Evolutionary conservation across 495 filamentous ascomycete genomes (phyloP).

Genomic region (Daldinia decipiens): DNA sequence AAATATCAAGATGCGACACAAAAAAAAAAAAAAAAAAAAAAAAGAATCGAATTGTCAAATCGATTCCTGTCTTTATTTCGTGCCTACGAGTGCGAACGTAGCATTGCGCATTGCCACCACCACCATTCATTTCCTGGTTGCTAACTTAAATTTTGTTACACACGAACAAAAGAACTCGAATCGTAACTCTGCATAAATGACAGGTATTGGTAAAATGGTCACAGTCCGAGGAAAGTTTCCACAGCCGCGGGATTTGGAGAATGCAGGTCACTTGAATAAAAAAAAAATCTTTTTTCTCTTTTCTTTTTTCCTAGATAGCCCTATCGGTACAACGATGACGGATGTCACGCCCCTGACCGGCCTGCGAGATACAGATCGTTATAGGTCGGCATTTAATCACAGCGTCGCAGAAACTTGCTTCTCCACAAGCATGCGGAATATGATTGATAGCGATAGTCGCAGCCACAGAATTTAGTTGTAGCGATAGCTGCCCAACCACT

Average conservation of each 20-base stretch:
- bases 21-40: constrained; percentile 13
- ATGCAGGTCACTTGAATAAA: constrained; percentile 17
- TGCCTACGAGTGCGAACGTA: constrained; percentile 10
- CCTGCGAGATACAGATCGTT: constrained; percentile 21
- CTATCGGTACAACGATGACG: constrained; percentile 27
- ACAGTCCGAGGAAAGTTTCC: constrained; percentile 25
- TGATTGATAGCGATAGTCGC: constrained; percentile 18
- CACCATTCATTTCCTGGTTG: background rate
- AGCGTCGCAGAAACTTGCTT: constrained; percentile 35
- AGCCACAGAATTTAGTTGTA: background rate
- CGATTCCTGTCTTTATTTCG: constrained; percentile 10
- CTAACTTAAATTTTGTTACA: constrained; percentile 7
- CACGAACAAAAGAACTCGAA: constrained; percentile 6
- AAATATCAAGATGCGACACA: constrained; percentile 15
- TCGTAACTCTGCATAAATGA: constrained; percentile 27
- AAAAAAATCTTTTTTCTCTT: background rate
- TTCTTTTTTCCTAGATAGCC: constrained; percentile 17
- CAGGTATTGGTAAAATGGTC: constrained; percentile 16
- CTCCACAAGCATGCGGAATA: constrained; percentile 13
- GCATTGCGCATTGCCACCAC: constrained; percentile 21
- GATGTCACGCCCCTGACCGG: constrained; percentile 25
- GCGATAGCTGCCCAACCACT: constrained; percentile 14
- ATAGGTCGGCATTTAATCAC: constrained; percentile 31
- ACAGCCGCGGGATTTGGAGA: constrained; percentile 43
- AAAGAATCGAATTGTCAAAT: constrained; percentile 28